A percentile compares a stretch with the other conserved stretches of the same genome.
Conservation (phyloP, 2,329 filamentous ascomycete species). For the Scleromitrula shiraiana region DNA sequence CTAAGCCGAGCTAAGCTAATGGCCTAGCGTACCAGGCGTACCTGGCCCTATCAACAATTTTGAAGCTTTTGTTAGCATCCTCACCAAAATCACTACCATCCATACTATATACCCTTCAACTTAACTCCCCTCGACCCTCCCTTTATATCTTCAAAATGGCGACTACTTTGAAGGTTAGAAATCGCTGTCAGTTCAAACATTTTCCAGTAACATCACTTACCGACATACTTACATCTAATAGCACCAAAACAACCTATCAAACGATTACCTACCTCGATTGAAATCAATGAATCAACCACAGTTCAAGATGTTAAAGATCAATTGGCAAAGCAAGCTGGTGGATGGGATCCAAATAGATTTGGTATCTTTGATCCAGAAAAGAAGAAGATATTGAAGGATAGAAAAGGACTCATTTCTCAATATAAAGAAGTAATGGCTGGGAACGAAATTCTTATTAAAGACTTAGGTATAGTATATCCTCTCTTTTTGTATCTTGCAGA, state of each 20-base stretch:
- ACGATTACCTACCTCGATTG: constrained; percentile 47
- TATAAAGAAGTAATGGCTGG: constrained; percentile 41
- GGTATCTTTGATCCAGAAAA: constrained; percentile 53
- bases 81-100: neutral
- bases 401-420: constrained; percentile 44
- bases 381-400: constrained; percentile 56
- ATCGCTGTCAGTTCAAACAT: constrained; percentile 9
- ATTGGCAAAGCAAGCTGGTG: constrained; percentile 43
- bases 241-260: constrained; percentile 28
- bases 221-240: too few relatives aligned
- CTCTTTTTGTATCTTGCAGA: too few relatives aligned
- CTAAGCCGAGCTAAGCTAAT: too few relatives aligned
- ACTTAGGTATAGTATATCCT: constrained; percentile 83
- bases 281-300: constrained; percentile 38
- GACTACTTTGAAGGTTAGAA: constrained; percentile 9
- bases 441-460: constrained; percentile 74
- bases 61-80: neutral
- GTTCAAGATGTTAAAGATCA: constrained; percentile 52
- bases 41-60: neutral
- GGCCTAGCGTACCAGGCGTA: too few relatives aligned
- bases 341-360: constrained; percentile 52
- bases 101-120: neutral
- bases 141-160: constrained; percentile 2
- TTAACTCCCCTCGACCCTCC: neutral
- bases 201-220: too few relatives aligned